phyloP scores from a whole-genome alignment of 164 flowering plant species.

The Platanus orientalis region DNA sequence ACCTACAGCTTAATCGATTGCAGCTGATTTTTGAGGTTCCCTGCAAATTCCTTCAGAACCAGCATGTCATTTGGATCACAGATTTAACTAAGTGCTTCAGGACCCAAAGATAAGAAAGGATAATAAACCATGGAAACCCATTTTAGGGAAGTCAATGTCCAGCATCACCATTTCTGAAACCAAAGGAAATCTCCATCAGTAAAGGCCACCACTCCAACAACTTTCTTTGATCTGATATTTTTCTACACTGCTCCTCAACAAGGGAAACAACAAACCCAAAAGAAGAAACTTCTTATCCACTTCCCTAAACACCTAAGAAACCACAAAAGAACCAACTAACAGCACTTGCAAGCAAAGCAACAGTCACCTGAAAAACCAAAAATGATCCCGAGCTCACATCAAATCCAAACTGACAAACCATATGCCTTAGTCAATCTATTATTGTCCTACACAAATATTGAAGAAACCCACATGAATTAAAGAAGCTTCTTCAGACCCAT shows the following conservation, averaged over 20 bases:
- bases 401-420: conserved; percentile 17
- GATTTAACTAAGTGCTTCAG: conserved; percentile 18
- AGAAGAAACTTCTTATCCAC: conserved; percentile 15
- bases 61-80: conserved; percentile 51
- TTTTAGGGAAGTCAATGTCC: conserved; percentile 32
- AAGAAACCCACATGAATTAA: too few species aligned
- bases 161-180: conserved; percentile 25
- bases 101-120: conserved; percentile 29
- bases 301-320: conserved; percentile 14
- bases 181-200: conserved; percentile 21
- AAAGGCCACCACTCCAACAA: too few species aligned
- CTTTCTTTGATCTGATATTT: background rate
- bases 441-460: background rate
- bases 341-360: conserved; percentile 28
- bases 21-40: conserved; percentile 46
- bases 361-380: background rate
- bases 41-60: conserved; percentile 62
- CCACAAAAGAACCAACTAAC: too few species aligned
- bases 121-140: conserved; percentile 40
- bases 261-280: background rate
- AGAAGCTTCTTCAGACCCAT: conserved; percentile 12
- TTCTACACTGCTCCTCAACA: background rate
- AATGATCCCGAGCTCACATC: conserved; percentile 19
- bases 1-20: conserved; percentile 36
- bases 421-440: conserved; percentile 4